Evolutionary conservation across 306 rosid genomes (phyloP), one percentile per base, ranked within the genome.

Genomic region (Ormosia emarginata): DNA sequence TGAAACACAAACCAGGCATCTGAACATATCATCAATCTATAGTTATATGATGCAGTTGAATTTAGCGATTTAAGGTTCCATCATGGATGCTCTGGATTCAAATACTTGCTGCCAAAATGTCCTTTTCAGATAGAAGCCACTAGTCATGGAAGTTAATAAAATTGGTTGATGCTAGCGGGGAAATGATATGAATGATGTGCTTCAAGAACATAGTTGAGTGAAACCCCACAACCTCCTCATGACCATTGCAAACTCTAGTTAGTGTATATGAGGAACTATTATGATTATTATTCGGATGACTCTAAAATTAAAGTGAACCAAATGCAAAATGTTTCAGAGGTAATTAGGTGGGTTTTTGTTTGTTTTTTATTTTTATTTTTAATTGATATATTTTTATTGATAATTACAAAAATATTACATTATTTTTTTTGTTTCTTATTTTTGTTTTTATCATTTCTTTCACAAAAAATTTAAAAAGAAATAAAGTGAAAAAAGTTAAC

Each of bases 121-220:
- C 91, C 57, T 65, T 74, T 68, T 88, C 91, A 73, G 18, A 57
- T 56, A 44, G 59, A 68, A 74, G 33, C 64, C 39, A 11, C 34
- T 24, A 33, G 67, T 46, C 34, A 75, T 56, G 67, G 83, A 62
- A 18, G 82, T 17, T 72, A 81, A 75, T 63, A 82, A 72, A 71
- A 80, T 79, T 46, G 73, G 82, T 71, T 66, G 81, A 75, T 82
- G 68, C 44, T 76, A 36, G 81, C 8, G 71, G 63, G 74, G 11
- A 12, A 36, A 70, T 77, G 29, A 63, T 69, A 69, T 57, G 76
- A 55, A 36, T 62, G 59, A 86, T 49, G 80, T 63, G 79, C 33
- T 57, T 79, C 79, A 43, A 70, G 10, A 79, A 71, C 80, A 49
- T 69, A 72, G 50, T 32, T 43, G 66, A 52, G 66, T 66, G 66